A percentile compares a stretch with the other conserved stretches of the same genome.
Evolutionary conservation across 176 grass and related monocot species (phyloP).

Genomic region (Secale cereale): DNA sequence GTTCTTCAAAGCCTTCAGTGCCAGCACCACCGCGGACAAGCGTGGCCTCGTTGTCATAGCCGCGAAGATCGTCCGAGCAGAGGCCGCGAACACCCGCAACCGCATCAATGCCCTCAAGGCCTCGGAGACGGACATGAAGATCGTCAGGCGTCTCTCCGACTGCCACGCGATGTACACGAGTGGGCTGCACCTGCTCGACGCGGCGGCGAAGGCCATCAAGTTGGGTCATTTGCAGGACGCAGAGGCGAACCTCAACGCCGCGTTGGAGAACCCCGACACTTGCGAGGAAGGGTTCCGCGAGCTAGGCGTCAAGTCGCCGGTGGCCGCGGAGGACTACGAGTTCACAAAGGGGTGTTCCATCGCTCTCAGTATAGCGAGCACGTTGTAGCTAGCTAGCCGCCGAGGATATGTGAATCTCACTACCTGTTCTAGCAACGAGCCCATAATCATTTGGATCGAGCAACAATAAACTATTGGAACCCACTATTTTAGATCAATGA

Average conservation of each 20-base stretch:
- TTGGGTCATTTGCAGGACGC: neutral
- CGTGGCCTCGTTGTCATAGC: constrained; percentile 45
- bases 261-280: constrained; percentile 10
- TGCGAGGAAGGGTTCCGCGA: constrained; percentile 50
- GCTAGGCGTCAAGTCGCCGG: neutral
- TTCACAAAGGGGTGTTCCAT: constrained; percentile 38
- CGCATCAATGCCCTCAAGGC: constrained; percentile 36
- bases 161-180: constrained; percentile 38
- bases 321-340: constrained; percentile 23
- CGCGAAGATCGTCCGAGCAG: neutral
- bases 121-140: constrained; percentile 22
- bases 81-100: neutral
- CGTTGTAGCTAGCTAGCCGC: neutral
- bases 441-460: no score
- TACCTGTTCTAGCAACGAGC: no score
- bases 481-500: no score
- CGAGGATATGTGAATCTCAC: no score
- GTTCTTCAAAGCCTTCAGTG: constrained; percentile 26
- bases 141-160: neutral
- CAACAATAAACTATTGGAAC: no score
- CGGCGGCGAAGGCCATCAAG: neutral
- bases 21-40: constrained; percentile 28
- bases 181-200: neutral
- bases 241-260: constrained; percentile 23
- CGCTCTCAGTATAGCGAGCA: constrained; percentile 31